Base-by-base conservation (phyloP, 1,139 yeast genomes). In the Sporopachydermia cereana region DNA sequence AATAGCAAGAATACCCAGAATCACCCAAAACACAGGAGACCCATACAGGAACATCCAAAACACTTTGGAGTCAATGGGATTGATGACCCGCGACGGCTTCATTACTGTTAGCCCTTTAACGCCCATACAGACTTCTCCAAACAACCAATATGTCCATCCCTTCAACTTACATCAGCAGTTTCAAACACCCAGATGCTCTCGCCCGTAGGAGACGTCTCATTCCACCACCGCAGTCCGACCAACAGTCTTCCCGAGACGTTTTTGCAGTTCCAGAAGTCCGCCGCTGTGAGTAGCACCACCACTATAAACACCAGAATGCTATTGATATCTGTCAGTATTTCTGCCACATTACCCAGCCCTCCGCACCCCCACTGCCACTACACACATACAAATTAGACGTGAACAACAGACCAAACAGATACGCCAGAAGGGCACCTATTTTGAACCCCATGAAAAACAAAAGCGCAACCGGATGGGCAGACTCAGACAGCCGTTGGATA, bases 141-240 rank as follows among this genome's bases (percentile, higher is more conserved):
- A n/a, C n/a, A n/a, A n/a, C n/a, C n/a, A n/a, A n/a, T n/a, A n/a
- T n/a, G n/a, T n/a, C n/a, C n/a, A n/a, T n/a, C n/a, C 29, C 29
- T 25, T 25, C 23, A 30, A 57, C 62, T 44, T 53, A 60, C 64
- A 56, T 84, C 85, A 2, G 93, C 91, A 2, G 86, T 78, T 60
- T 85, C 95, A 60, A 85, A 85, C 18, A 85, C 94, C 95, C 95
- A 85, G 18, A 82, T 76, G 50, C 84, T 80, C 51, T 80, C 82
- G 34, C 91, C 89, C 12, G 62, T 58, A 3, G 50, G 50, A 1
- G 63, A 51, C 1, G 67, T 68, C 56, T 54, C 78, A 59, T 85
- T 86, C 95, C 96, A 88, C 96, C 96, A 89, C 53, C 98, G 72
- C 51, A 91, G 70, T 0, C 96, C 97, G 3, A 91, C 97, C 47